Evolutionary conservation across 352 stramenopile genomes (phyloP).

Genomic region (Globisporangium megalacanthum): DNA sequence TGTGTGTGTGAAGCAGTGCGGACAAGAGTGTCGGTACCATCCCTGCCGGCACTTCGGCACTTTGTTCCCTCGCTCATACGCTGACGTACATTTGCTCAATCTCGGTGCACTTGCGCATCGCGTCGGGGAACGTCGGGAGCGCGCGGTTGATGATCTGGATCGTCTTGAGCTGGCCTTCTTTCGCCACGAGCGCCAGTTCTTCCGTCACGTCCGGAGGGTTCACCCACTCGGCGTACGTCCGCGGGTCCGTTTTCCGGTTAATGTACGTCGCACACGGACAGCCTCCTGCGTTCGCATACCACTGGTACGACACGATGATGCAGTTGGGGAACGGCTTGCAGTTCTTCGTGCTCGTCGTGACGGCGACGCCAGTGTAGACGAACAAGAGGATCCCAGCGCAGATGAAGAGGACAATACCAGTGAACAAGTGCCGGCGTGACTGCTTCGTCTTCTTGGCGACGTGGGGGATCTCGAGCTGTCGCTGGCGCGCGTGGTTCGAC

Average conservation of each 20-base stretch:
- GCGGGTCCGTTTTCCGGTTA: constrained; percentile 20
- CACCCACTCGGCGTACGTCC: constrained; percentile 30
- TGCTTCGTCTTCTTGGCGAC: constrained; percentile 10
- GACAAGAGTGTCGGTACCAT: not conserved
- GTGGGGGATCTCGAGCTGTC: constrained; percentile 9
- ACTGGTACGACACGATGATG: constrained; percentile 34
- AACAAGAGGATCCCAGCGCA: constrained; percentile 24
- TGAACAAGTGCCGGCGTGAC: constrained; percentile 24
- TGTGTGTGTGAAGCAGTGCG: not conserved
- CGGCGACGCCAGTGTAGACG: constrained; percentile 23
- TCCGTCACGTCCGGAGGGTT: constrained; percentile 24
- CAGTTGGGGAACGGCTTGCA: constrained; percentile 29
- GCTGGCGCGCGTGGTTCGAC: constrained; percentile 14
- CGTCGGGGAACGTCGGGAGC: constrained; percentile 26
- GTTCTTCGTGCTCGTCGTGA: constrained; percentile 21
- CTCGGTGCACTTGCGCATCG: constrained; percentile 24
- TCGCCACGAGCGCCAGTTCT: constrained; percentile 20
- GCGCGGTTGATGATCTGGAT: constrained; percentile 42
- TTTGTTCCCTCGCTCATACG: not conserved
- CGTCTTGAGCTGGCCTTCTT: constrained; percentile 28
- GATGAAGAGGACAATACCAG: constrained; percentile 32
- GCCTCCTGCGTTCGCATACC: constrained; percentile 15
- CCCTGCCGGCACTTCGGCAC: no score
- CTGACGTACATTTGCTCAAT: constrained; percentile 23
- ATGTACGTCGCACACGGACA: constrained; percentile 41